Evolutionary conservation across 805 yeast species (phyloP).

Genomic region (Metschnikowia aberdeeniae): DNA sequence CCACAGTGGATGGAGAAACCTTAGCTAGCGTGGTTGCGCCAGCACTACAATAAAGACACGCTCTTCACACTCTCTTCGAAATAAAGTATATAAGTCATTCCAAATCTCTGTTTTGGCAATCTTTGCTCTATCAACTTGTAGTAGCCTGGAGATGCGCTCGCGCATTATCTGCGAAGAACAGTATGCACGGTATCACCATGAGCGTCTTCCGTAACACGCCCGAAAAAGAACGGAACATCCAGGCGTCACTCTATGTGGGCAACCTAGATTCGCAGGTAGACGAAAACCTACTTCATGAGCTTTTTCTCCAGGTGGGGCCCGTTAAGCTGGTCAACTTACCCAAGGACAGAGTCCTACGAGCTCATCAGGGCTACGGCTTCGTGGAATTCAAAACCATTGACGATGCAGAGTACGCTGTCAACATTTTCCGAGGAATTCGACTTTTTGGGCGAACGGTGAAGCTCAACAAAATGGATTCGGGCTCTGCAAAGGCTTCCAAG

Average conservation of each 20-base stretch:
- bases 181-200: conserved; percentile 15
- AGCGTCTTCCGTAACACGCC: conserved; percentile 30
- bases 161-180: conserved; percentile 1
- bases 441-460: conserved; percentile 60
- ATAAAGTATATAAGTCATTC: too few relatives aligned
- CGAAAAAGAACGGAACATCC: conserved; percentile 52
- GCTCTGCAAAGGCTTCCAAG: conserved; percentile 10
- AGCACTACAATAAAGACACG: background rate
- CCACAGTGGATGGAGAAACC: background rate
- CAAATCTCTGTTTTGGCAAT: too few relatives aligned
- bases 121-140: too few relatives aligned
- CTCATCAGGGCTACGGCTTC: conserved; percentile 87
- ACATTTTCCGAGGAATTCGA: conserved; percentile 55
- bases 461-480: conserved; percentile 47
- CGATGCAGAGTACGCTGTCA: conserved; percentile 69
- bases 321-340: conserved; percentile 69
- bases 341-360: conserved; percentile 63
- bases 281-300: conserved; percentile 70
- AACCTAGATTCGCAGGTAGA: conserved; percentile 74
- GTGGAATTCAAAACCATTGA: conserved; percentile 57
- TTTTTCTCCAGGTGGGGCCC: conserved; percentile 83
- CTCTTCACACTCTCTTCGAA: too few relatives aligned
- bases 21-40: too few relatives aligned
- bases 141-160: background rate
- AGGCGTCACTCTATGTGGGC: conserved; percentile 73